Conservation (phyloP, 371 early-diverging fungal species). For the Astathelohania contejeani region DNA sequence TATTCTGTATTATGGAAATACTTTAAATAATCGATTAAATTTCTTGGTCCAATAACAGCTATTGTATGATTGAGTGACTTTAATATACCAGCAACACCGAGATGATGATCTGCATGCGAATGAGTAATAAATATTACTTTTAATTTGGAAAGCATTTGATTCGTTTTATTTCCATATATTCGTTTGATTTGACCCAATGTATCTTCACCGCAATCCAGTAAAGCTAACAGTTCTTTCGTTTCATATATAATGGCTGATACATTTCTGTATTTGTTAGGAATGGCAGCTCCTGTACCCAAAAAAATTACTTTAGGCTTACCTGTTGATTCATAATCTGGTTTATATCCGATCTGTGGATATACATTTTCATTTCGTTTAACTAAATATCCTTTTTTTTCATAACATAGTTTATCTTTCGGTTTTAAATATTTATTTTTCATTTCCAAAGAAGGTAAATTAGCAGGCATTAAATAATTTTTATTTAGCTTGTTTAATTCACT, state of each 20-base stretch:
- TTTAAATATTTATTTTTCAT: not conserved
- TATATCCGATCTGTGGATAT: not conserved
- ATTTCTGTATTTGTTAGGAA: slow-evolving; percentile 85
- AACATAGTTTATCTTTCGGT: not conserved
- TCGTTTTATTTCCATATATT: slow-evolving; percentile 54
- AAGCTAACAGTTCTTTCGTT: slow-evolving; percentile 18
- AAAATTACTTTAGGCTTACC: slow-evolving; percentile 52
- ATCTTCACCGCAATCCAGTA: slow-evolving; percentile 93
- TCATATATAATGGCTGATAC: slow-evolving; percentile 55
- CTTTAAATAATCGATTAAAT: not conserved
- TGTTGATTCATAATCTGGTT: not conserved
- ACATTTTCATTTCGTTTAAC: not conserved
- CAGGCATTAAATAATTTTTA: slow-evolving; percentile 1
- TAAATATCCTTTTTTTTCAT: not conserved
- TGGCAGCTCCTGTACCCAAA: slow-evolving; percentile 81
- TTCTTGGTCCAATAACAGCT: not conserved
- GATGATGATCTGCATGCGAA: slow-evolving; percentile 92
- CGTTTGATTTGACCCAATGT: slow-evolving; percentile 74
- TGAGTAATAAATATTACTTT: slow-evolving; percentile 76
- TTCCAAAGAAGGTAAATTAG: not conserved
- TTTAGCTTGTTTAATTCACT: not conserved
- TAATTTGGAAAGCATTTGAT: slow-evolving; percentile 49
- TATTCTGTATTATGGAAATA: not conserved
- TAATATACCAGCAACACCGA: slow-evolving; percentile 57
- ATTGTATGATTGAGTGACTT: slow-evolving; percentile 5